Evolutionary conservation across 805 yeast genomes (phyloP), one percentile per base, ranked within the genome.

Genomic region (Pichia californica): DNA sequence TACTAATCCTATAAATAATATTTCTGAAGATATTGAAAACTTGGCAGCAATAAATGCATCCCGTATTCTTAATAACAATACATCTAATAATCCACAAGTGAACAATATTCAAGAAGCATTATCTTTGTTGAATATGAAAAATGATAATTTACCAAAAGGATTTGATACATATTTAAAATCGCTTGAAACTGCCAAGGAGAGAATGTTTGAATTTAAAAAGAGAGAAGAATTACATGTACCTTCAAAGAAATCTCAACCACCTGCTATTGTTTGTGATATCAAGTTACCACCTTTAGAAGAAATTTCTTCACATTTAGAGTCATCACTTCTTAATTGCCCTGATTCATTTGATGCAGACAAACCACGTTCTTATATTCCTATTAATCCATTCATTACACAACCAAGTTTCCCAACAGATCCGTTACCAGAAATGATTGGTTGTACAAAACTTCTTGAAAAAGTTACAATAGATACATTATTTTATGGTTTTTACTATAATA

Each of bases 351-450:
- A 91, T 59, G 82, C 95, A 2, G 97, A 91, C 55, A 76, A 71
- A 53, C 95, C 97, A 15, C 76, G 82, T 48, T 61, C 58, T 33
- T 81, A 88, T 59, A 76, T 74, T 38, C 91, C 97, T 7, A 73
- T 76, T 19, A 78, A 80, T 52, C 94, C 94, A 42, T 94, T 84
- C 58, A 95, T 96, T 23, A 87, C 95, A 7, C 86, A 93, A 31
- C 76, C 84, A 19, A 86, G 82, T 63, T 93, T 87, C 64, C 99
- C 99, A 2, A 87, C 81, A 58, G 93, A 84, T 48, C 89, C 89
- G 27, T 71, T 80, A 63, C 77, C 78, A 45, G 85, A 79, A 57
- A 64, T 70, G n/a, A 67, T 76, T 43, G 82, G 79, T 40, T 78
- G 81, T 49, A 70, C 79, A 14, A 68, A 70, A 41, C 63, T 84